phyloP scores from a whole-genome alignment of 2,329 filamentous ascomycete genomes.

The Ophiostoma sp. region DNA sequence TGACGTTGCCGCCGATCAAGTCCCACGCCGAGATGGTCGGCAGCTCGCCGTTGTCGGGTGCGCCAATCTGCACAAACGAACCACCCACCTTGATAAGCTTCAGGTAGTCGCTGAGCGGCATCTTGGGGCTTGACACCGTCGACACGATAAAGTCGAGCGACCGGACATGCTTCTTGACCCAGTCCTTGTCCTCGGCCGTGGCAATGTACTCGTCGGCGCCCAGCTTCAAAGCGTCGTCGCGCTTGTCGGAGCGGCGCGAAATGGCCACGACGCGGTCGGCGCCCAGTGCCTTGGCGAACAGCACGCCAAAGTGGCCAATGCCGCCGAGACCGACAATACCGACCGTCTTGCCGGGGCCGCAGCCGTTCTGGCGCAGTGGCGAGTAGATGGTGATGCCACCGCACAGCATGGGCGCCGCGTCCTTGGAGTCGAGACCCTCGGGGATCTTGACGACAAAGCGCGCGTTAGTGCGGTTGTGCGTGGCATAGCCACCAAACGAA shows the following conservation, averaged over 20 bases:
- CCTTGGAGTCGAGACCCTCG: slow-evolving; percentile 26
- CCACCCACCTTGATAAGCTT: slow-evolving; percentile 61
- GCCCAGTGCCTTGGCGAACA: slow-evolving; percentile 27
- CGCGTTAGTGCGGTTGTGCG: slow-evolving; percentile 36
- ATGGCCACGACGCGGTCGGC: slow-evolving; percentile 27
- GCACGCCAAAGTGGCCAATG: slow-evolving; percentile 27
- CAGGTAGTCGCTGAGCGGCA: slow-evolving; percentile 62
- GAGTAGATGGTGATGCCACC: slow-evolving; percentile 27
- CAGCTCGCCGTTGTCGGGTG: slow-evolving; percentile 51
- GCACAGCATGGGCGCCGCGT: slow-evolving; percentile 30
- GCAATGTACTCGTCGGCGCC: slow-evolving; percentile 30
- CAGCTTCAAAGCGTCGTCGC: slow-evolving; percentile 23
- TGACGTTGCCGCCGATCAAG: slow-evolving; percentile 52
- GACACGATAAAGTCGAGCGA: slow-evolving; percentile 54
- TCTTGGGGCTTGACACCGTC: slow-evolving; percentile 48
- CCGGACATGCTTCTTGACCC: slow-evolving; percentile 47
- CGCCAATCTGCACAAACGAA: slow-evolving; percentile 60
- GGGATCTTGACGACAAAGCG: slow-evolving; percentile 36
- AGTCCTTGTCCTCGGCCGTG: slow-evolving; percentile 48
- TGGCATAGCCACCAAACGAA: slow-evolving; percentile 30
- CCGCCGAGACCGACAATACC: slow-evolving; percentile 28
- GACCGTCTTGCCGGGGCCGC: slow-evolving; percentile 27
- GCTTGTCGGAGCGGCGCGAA: slow-evolving; percentile 25
- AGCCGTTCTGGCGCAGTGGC: slow-evolving; percentile 24
- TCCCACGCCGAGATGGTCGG: slow-evolving; percentile 48